Conservation (phyloP, 352 stramenopile genomes). For the Pythium oligandrum region DNA sequence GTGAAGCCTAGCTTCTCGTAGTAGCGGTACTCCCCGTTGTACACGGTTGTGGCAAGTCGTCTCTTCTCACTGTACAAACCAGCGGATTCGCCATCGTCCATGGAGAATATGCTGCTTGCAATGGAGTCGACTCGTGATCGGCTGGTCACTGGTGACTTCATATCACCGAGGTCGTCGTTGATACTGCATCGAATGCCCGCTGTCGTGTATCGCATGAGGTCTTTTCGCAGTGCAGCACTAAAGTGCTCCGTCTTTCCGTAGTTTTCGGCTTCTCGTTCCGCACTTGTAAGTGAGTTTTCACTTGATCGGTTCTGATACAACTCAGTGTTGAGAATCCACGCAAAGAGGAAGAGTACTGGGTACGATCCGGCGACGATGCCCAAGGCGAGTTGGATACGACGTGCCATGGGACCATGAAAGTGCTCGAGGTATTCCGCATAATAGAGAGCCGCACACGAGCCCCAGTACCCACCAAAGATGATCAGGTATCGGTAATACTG, state of each 20-base stretch:
- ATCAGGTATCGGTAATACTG: constrained; percentile 86
- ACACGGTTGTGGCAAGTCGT: constrained; percentile 72
- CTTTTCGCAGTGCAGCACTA: constrained; percentile 68
- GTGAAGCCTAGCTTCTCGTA: constrained; percentile 87
- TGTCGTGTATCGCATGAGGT: constrained; percentile 84
- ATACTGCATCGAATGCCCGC: constrained; percentile 80
- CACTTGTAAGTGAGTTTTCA: constrained; percentile 62
- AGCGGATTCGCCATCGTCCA: constrained; percentile 51
- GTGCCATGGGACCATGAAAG: constrained; percentile 55
- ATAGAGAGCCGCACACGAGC: constrained; percentile 59
- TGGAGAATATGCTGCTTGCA: constrained; percentile 20
- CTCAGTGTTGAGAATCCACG: constrained; percentile 83
- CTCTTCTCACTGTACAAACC: constrained; percentile 82
- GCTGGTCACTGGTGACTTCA: background rate
- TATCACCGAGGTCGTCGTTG: constrained; percentile 35
- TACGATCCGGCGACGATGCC: constrained; percentile 71
- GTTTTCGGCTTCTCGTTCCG: constrained; percentile 32
- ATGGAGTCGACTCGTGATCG: constrained; percentile 20
- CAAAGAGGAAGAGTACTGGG: constrained; percentile 59
- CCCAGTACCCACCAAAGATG: constrained; percentile 70
- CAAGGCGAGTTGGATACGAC: constrained; percentile 54
- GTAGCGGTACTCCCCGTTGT: constrained; percentile 77
- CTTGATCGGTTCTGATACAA: constrained; percentile 73
- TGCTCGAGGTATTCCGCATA: constrained; percentile 63
- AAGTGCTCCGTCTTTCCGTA: constrained; percentile 70